These are phyloP conservation scores for Theileria parva DNA, from an alignment of 169 alveolate genomes.

Conservation along the genomic window DNA sequence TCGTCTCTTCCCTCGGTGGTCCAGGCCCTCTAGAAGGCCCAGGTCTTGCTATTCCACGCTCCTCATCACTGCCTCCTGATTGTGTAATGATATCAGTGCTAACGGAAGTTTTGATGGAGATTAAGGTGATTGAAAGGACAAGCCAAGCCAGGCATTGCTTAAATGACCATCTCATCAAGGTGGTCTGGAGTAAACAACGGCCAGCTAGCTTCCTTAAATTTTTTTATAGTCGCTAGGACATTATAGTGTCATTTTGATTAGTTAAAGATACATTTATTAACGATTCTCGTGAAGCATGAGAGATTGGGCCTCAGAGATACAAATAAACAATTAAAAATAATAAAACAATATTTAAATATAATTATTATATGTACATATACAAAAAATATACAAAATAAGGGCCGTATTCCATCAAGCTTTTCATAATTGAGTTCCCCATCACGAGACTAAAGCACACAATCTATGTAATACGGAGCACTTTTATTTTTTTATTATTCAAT, in stretches of 20 bases:
- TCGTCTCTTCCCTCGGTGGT: background rate
- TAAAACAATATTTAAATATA: background rate
- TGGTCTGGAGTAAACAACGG: conserved; percentile 11
- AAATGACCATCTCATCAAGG: background rate
- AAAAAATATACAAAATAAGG: background rate
- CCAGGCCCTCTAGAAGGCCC: conserved; percentile 1
- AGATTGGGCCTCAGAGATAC: background rate
- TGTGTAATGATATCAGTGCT: background rate
- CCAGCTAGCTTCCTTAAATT: conserved; percentile 10
- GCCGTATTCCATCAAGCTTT: background rate
- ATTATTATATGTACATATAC: background rate
- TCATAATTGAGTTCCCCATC: conserved; percentile 1
- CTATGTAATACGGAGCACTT: background rate
- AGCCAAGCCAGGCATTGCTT: conserved; percentile 21
- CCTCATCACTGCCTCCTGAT: background rate
- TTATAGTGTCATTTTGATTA: background rate
- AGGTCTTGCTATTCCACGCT: background rate
- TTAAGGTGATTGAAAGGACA: conserved; percentile 4
- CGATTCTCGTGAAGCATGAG: background rate
- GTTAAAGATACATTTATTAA: background rate
- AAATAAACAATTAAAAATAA: background rate
- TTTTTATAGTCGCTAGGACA: background rate
- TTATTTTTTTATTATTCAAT: conserved; percentile 31
- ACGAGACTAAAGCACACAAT: background rate
- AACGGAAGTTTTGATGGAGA: conserved; percentile 6